Evolutionary conservation across 2,329 filamentous ascomycete species (phyloP).

Genomic region (Diaporthe sp.): DNA sequence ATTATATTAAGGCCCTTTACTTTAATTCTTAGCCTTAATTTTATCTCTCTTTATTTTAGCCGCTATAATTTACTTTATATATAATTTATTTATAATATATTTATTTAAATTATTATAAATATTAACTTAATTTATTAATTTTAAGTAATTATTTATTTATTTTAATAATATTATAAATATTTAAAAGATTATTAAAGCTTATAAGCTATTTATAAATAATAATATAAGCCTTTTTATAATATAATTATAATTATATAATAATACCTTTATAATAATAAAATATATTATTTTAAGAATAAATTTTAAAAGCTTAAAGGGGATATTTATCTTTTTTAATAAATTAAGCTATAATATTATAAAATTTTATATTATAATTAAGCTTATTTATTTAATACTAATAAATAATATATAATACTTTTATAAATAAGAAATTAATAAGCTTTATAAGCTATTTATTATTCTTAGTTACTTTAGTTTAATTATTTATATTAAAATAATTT

Average conservation of each 20-base stretch:
- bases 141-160: too few relatives aligned
- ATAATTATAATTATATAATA: neutral
- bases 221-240: neutral
- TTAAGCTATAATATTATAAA: neutral
- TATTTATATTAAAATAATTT: neutral
- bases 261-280: neutral
- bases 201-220: neutral
- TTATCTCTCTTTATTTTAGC: too few relatives aligned
- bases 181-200: neutral
- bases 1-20: too few relatives aligned
- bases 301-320: neutral
- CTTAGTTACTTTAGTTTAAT: neutral
- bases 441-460: neutral
- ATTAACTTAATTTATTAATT: too few relatives aligned
- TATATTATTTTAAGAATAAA: neutral
- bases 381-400: neutral
- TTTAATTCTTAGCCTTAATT: too few relatives aligned
- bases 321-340: neutral
- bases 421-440: neutral
- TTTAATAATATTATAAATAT: neutral
- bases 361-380: neutral
- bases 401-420: neutral
- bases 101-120: too few relatives aligned
- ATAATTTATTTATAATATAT: too few relatives aligned
- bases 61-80: too few relatives aligned